Evolutionary conservation across 2,329 filamentous ascomycete genomes (phyloP).

Genomic region (Aspergillus cejpii): DNA sequence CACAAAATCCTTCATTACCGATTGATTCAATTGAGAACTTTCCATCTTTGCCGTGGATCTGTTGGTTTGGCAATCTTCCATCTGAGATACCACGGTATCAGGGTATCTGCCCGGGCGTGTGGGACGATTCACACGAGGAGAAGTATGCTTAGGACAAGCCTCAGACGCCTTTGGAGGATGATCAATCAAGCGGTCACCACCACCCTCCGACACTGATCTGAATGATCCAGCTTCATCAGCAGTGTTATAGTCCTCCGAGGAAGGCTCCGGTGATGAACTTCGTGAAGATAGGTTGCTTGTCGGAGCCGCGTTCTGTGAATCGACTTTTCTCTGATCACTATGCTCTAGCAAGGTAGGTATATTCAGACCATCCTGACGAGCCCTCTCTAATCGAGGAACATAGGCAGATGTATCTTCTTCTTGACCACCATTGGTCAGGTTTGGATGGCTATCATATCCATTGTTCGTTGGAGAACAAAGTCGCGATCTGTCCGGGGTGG

Average conservation of each 20-base stretch:
- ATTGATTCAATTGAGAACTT: slow-evolving; percentile 13
- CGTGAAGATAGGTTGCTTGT: slow-evolving; percentile 14
- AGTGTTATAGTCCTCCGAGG: slow-evolving; percentile 29
- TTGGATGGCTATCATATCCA: not conserved
- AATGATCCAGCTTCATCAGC: slow-evolving; percentile 24
- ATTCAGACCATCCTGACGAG: not conserved
- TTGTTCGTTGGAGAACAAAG: not conserved
- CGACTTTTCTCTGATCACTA: not conserved
- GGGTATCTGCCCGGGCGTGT: not conserved
- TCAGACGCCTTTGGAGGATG: not conserved
- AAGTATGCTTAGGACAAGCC: not conserved
- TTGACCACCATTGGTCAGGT: not conserved
- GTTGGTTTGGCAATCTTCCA: slow-evolving; percentile 2
- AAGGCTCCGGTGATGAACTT: slow-evolving; percentile 15
- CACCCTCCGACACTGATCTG: slow-evolving; percentile 8
- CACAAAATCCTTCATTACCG: slow-evolving; percentile 37
- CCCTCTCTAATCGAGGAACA: not conserved
- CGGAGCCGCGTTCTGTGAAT: not conserved
- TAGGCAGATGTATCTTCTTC: not conserved
- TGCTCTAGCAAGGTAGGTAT: not conserved
- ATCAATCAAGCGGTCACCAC: slow-evolving; percentile 2
- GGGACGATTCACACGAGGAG: not conserved
- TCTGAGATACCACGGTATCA: not conserved
- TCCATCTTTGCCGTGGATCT: slow-evolving; percentile 14
- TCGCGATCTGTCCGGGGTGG: not conserved